Conservation (phyloP, 2,329 filamentous ascomycete species). For the Ophiostoma sp. region DNA sequence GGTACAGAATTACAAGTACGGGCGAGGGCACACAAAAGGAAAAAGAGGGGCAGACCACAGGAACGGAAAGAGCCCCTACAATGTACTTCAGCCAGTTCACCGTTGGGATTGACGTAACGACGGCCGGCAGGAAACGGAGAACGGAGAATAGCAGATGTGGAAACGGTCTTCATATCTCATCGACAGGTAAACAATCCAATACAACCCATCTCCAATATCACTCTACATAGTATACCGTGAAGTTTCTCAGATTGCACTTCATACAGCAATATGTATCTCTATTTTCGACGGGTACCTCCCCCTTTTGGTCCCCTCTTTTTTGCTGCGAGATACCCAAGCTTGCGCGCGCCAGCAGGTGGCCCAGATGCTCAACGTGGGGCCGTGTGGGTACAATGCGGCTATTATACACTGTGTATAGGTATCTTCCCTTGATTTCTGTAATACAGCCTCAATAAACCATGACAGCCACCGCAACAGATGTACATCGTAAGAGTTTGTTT, state of each 20-base stretch:
- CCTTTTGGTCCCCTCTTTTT: slow-evolving; percentile 15
- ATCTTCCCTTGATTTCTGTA: background rate
- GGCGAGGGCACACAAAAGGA: slow-evolving; percentile 13
- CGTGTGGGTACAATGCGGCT: slow-evolving; percentile 6
- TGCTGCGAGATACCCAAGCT: slow-evolving; percentile 14
- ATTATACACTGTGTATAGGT: background rate
- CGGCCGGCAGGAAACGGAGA: slow-evolving; percentile 10
- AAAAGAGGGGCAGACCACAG: slow-evolving; percentile 13
- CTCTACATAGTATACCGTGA: background rate
- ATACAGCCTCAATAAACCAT: background rate
- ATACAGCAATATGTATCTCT: background rate
- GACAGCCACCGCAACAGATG: background rate
- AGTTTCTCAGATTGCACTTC: background rate
- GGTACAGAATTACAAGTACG: background rate
- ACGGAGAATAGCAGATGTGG: background rate
- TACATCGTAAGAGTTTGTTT: too few species aligned
- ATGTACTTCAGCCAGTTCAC: background rate
- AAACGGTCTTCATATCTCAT: background rate
- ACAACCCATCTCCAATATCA: background rate
- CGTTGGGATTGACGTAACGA: background rate
- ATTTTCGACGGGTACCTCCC: slow-evolving; percentile 2
- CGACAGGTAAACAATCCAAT: background rate
- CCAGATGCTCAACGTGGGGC: slow-evolving; percentile 12
- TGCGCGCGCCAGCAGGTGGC: slow-evolving; percentile 15
- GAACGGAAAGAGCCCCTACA: background rate